Evolutionary conservation across 768 basidiomycete genomes (phyloP), one percentile per base, ranked within the genome.

Genomic region (Boletus speciosus): DNA sequence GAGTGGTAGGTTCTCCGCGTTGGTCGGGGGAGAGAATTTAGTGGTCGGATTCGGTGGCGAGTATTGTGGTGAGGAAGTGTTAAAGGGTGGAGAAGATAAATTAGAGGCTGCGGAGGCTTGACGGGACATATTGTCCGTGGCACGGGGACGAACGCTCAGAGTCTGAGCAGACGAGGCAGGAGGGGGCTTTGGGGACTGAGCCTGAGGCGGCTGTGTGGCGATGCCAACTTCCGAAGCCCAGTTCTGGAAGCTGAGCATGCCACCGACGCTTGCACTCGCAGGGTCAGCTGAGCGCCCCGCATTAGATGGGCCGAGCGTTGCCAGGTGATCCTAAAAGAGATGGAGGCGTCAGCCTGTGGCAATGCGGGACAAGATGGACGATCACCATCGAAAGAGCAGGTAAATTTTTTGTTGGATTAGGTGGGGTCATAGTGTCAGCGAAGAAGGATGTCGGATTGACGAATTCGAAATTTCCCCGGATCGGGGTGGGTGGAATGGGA

Each of bases 161-260:
- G 59, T 40, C 32, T 60, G 61, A 10, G 61, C 38, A 21, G 58
- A 25, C 4, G 57, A 29, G n/a, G 42, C 21, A 5, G 49, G 2
- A 10, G 45, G 25, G 39, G 54, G 50, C 32, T 58, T 65, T 1
- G 54, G 21, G 19, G 55, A 21, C 34, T 39, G 63, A 5, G 32
- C 48, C 40, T 50, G 64, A 38, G 56, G 54, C 4, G 52, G 66
- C 43, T 61, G 66, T 19, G 59, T 29, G 34, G 61, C 36, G 27
- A 70, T 61, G 34, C 62, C 62, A 50, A 37, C 70, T 62, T 70
- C 69, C 19, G 68, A 70, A 21, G 66, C 68, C 69, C 69, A 70
- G 43, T 47, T 51, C 47, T 71, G 68, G 68, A 66, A 70, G 36
- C 68, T 60, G 19, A 49, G 42, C 16, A 25, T 52, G 52, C 57